A percentile compares a stretch with the other conserved stretches of the same genome.
phyloP scores from a whole-genome alignment of 768 basidiomycete genomes.

The Scleroderma bovista region DNA sequence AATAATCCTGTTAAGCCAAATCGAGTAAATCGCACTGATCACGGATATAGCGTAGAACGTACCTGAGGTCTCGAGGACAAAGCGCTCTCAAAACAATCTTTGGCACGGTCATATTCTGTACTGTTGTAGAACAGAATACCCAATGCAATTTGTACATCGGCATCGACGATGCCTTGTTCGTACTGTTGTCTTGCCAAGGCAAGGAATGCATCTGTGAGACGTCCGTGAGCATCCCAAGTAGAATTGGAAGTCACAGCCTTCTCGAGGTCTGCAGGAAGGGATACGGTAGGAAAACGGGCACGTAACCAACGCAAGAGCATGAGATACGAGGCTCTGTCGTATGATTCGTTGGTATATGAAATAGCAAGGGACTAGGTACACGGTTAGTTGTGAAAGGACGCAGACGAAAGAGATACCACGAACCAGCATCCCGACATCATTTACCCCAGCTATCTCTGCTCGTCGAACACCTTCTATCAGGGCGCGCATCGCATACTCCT shows the following conservation, averaged over 20 bases:
- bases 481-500: slow-evolving; percentile 77
- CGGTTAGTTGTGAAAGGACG: slow-evolving; percentile 7
- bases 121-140: slow-evolving; percentile 92
- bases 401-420: slow-evolving; percentile 18
- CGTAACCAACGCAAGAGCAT: slow-evolving; percentile 84
- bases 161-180: slow-evolving; percentile 61
- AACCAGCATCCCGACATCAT: slow-evolving; percentile 72
- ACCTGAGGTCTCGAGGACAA: slow-evolving; percentile 72
- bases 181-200: slow-evolving; percentile 80
- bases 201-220: slow-evolving; percentile 80
- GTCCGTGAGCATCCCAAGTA: slow-evolving; percentile 78
- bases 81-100: slow-evolving; percentile 92
- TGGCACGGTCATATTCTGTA: slow-evolving; percentile 46
- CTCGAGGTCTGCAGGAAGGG: slow-evolving; percentile 50
- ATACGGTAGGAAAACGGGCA: slow-evolving; percentile 54
- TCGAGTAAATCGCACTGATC: not conserved
- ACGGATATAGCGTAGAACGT: slow-evolving; percentile 12
- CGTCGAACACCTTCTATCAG: slow-evolving; percentile 64
- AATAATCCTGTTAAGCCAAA: slow-evolving; percentile 68
- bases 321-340: slow-evolving; percentile 74
- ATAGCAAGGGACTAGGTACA: slow-evolving; percentile 78
- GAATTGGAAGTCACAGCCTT: slow-evolving; percentile 48
- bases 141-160: slow-evolving; percentile 90
- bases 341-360: slow-evolving; percentile 92
- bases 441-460: slow-evolving; percentile 59